Evolutionary conservation across 352 stramenopile species (phyloP).

Genomic region (Pilasporangium apinafurcum): DNA sequence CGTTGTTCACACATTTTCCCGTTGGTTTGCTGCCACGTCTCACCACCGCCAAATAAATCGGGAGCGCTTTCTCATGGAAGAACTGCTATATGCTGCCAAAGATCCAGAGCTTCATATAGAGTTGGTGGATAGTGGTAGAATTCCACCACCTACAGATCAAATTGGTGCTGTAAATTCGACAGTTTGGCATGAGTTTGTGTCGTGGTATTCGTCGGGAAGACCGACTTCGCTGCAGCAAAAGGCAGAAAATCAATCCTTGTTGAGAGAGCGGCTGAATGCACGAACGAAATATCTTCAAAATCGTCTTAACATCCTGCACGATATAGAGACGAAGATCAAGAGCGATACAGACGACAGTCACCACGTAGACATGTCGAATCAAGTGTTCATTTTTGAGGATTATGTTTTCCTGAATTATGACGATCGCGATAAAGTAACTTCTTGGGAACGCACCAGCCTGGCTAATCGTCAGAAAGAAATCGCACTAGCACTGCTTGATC

Average conservation of each 20-base stretch:
- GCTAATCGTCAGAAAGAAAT: constrained; percentile 43
- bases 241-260: constrained; percentile 5
- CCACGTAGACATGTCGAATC: not conserved
- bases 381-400: constrained; percentile 51
- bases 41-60: constrained; percentile 38
- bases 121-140: constrained; percentile 20
- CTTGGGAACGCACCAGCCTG: constrained; percentile 33
- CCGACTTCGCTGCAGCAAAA: not conserved
- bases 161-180: constrained; percentile 14
- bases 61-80: constrained; percentile 47
- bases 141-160: constrained; percentile 15
- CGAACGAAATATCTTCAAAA: constrained; percentile 27
- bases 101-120: constrained; percentile 32
- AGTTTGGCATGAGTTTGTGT: constrained; percentile 37
- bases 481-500: constrained; percentile 42
- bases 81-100: constrained; percentile 44
- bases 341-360: constrained; percentile 11
- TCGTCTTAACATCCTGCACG: constrained; percentile 15
- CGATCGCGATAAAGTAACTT: constrained; percentile 20
- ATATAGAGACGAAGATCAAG: constrained; percentile 24
- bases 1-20: constrained; percentile 36
- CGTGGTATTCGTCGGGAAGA: constrained; percentile 47
- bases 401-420: constrained; percentile 16
- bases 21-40: constrained; percentile 44
- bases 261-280: constrained; percentile 22